phyloP scores from a whole-genome alignment of 2,329 filamentous ascomycete species.

The Amylocarpus encephaloides region DNA sequence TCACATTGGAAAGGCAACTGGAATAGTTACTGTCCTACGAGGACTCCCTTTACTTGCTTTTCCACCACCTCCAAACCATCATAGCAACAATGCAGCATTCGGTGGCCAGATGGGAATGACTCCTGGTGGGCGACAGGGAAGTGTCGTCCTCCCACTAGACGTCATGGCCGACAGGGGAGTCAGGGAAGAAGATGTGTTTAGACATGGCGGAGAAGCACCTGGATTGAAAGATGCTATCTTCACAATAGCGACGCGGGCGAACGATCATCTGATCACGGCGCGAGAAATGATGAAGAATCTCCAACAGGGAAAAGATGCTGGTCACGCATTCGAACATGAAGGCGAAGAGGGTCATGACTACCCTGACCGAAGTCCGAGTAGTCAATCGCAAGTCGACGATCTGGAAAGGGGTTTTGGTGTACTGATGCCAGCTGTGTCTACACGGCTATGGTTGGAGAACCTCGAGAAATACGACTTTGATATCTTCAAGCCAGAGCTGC shows the following conservation, averaged over 20 bases:
- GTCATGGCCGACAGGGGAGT: constrained; percentile 78
- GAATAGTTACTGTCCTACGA: constrained; percentile 79
- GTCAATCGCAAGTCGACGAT: constrained; percentile 41
- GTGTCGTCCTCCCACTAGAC: constrained; percentile 78
- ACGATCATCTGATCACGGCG: constrained; percentile 91
- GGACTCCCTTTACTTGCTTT: constrained; percentile 86
- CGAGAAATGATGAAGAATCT: constrained; percentile 84
- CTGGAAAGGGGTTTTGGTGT: constrained; percentile 68
- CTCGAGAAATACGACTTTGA: constrained; percentile 82
- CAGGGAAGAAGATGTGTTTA: constrained; percentile 82
- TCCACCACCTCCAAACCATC: constrained; percentile 56
- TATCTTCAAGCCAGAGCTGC: constrained; percentile 58
- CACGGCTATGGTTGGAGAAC: constrained; percentile 69
- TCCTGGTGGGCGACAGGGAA: constrained; percentile 45
- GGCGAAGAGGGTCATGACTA: constrained; percentile 64
- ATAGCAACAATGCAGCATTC: constrained; percentile 41
- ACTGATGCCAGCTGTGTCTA: constrained; percentile 72
- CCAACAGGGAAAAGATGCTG: constrained; percentile 64
- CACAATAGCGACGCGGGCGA: constrained; percentile 83
- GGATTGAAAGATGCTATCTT: constrained; percentile 89
- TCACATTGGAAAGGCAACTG: constrained; percentile 89
- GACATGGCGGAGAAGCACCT: constrained; percentile 68
- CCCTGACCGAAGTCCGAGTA: constrained; percentile 29
- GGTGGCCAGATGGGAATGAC: constrained; percentile 34
- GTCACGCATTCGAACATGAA: constrained; percentile 84